These are phyloP conservation scores for Mycena rosella DNA, from an alignment of 768 basidiomycete genomes.

Conservation along the genomic window DNA sequence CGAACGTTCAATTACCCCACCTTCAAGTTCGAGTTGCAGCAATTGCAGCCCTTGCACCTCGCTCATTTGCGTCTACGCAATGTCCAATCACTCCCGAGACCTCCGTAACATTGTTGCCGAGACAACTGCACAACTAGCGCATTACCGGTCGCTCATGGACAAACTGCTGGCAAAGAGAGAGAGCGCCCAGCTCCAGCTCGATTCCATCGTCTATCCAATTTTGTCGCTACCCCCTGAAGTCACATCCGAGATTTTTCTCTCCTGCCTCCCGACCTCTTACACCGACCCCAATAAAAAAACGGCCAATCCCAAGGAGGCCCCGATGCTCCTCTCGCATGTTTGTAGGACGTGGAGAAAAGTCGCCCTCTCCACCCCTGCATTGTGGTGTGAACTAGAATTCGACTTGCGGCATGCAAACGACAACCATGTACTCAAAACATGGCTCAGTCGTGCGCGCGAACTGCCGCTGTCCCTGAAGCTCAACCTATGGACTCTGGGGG, in stretches of 20 bases:
- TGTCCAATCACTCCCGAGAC: not conserved
- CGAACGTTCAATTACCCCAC: too few relatives aligned
- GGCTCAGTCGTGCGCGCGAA: not conserved
- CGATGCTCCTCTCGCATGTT: slow-evolving; percentile 34
- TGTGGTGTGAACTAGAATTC: not conserved
- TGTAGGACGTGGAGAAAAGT: slow-evolving; percentile 1
- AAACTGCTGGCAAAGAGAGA: not conserved
- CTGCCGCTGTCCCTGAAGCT: not conserved
- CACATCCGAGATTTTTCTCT: slow-evolving; percentile 11
- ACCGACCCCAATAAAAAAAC: not conserved
- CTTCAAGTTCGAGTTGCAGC: too few relatives aligned
- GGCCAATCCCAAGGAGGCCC: not conserved
- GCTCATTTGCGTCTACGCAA: too few relatives aligned
- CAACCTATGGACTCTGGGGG: not conserved
- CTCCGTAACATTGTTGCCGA: not conserved
- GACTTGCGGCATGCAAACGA: too few relatives aligned
- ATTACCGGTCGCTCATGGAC: not conserved
- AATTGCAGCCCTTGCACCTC: too few relatives aligned
- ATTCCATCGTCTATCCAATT: not conserved
- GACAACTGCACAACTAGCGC: not conserved
- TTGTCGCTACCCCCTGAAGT: slow-evolving; percentile 1
- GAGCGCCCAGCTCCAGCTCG: not conserved
- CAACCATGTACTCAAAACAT: too few relatives aligned
- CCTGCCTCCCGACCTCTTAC: not conserved
- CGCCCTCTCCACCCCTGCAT: not conserved